Percentiles rank a stretch among this genome's conserved stretches.
Conservation (phyloP, 164 flowering plant genomes). For the Sedum album region DNA sequence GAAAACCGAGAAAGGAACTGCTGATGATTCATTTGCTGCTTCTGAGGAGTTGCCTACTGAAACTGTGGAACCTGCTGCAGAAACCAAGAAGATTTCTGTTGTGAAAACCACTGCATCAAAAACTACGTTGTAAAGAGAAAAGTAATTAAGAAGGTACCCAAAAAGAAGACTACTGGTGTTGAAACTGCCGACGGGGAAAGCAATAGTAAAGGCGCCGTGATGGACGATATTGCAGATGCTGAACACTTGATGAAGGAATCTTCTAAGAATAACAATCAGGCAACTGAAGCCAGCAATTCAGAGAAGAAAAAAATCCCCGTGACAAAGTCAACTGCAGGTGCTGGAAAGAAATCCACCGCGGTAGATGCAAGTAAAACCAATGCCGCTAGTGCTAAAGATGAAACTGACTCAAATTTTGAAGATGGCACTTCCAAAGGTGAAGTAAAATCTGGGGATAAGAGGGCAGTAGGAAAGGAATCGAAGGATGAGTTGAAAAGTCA, state of each 20-base stretch:
- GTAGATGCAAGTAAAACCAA: conserved; percentile 21
- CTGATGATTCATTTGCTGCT: conserved; percentile 7
- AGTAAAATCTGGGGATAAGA: conserved; percentile 35
- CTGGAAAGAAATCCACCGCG: conserved; percentile 21
- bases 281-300: conserved; percentile 16
- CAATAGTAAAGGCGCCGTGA: conserved; percentile 21
- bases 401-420: conserved; percentile 18
- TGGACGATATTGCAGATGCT: conserved; percentile 17
- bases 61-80: background rate
- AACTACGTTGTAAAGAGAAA: conserved; percentile 35
- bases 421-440: conserved; percentile 21
- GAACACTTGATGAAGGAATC: conserved; percentile 16
- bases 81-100: conserved; percentile 2
- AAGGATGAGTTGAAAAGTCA: conserved; percentile 43
- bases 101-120: conserved; percentile 22
- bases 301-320: conserved; percentile 20
- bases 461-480: conserved; percentile 34
- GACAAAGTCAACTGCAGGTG: conserved; percentile 13
- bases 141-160: conserved; percentile 52
- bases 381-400: conserved; percentile 9
- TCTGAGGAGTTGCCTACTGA: background rate
- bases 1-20: conserved; percentile 26
- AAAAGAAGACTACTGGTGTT: conserved; percentile 30
- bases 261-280: conserved; percentile 17
- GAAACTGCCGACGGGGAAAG: conserved; percentile 17